A percentile compares a stretch with the other conserved stretches of the same genome.
Evolutionary conservation across 345 rosid species (phyloP).

Genomic region (Rhodamnia argentea): DNA sequence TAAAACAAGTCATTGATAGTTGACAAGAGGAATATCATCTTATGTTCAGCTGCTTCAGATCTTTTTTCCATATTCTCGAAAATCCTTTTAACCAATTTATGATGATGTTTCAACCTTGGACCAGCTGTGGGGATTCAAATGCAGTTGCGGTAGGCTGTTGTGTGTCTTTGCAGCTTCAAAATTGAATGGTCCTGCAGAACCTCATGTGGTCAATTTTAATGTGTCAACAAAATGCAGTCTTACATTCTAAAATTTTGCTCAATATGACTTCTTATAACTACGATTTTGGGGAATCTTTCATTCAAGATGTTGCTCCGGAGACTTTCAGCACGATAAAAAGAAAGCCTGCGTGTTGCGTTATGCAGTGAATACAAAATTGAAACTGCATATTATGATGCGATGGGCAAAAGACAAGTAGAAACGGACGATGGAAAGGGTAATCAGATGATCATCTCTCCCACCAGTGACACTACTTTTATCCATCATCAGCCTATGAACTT

Average conservation of each 20-base stretch:
- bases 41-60: background rate
- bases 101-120: constrained; percentile 52
- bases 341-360: background rate
- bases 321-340: background rate
- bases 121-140: constrained; percentile 80
- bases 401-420: background rate
- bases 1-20: background rate
- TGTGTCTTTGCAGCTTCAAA: constrained; percentile 36
- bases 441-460: background rate
- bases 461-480: background rate
- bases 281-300: background rate
- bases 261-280: background rate
- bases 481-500: background rate
- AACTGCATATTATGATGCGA: background rate
- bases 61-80: background rate
- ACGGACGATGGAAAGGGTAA: background rate
- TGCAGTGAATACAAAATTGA: background rate
- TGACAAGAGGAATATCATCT: background rate
- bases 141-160: constrained; percentile 33
- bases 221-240: background rate
- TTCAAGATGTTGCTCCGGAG: background rate
- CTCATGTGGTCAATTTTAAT: background rate
- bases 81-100: background rate
- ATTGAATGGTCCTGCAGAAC: constrained; percentile 70
- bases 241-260: background rate